Conservation (phyloP, 163 green algal species). For the Chloromonas sp. region DNA sequence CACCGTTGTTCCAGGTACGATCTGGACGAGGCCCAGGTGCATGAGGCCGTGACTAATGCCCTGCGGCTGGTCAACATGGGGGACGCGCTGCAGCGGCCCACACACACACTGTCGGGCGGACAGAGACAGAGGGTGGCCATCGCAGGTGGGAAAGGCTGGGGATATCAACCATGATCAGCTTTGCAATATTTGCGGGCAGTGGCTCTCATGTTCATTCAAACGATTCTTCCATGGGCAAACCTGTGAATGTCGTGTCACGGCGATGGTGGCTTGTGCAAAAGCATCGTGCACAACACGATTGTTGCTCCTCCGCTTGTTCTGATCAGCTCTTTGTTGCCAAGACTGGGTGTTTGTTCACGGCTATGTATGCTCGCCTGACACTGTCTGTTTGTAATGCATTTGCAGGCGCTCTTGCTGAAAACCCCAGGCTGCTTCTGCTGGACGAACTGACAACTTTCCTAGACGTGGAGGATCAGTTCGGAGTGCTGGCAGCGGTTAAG, state of each 20-base stretch:
- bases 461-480: constrained; percentile 82
- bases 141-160: constrained; percentile 51
- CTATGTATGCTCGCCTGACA: too few species aligned
- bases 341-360: too few species aligned
- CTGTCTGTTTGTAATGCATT: neutral
- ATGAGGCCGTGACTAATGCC: constrained; percentile 46
- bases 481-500: constrained; percentile 77
- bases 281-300: too few species aligned
- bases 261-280: constrained; percentile 15
- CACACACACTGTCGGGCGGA: constrained; percentile 86
- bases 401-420: constrained; percentile 50
- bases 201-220: too few species aligned
- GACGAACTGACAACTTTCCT: constrained; percentile 98
- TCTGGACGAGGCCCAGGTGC: constrained; percentile 55
- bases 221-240: too few species aligned
- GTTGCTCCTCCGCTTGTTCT: too few species aligned
- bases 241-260: constrained; percentile 23
- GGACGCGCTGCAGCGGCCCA: constrained; percentile 64
- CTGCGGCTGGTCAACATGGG: constrained; percentile 78
- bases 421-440: constrained; percentile 83
- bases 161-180: too few species aligned
- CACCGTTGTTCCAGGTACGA: constrained; percentile 41
- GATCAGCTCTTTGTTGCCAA: too few species aligned
- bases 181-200: too few species aligned
- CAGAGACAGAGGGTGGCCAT: constrained; percentile 97